Conservation (phyloP, 1,139 yeast species). For the Spencermartinsiella ligniputridi region DNA sequence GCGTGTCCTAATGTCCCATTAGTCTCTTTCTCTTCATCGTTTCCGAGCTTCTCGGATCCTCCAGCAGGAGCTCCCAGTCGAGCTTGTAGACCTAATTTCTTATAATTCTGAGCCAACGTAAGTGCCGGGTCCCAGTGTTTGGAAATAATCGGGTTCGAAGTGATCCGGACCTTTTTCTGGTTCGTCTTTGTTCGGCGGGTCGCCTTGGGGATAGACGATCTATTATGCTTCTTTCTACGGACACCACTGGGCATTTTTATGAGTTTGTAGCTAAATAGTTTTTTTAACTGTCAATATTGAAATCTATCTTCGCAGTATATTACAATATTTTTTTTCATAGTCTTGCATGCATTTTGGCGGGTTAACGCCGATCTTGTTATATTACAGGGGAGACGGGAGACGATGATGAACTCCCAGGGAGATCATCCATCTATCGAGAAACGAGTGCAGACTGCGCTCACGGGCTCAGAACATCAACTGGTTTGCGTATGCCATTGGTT, state of each 20-base stretch:
- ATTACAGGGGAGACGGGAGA: no score
- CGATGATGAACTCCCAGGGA: no score
- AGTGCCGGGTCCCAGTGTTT: constrained; percentile 83
- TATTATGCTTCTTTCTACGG: constrained; percentile 79
- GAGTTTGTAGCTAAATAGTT: no score
- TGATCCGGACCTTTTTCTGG: constrained; percentile 57
- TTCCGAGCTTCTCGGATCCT: constrained; percentile 38
- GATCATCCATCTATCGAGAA: no score
- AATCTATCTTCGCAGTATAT: no score
- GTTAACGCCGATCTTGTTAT: no score
- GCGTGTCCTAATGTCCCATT: constrained; percentile 43
- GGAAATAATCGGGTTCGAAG: constrained; percentile 74
- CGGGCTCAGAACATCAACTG: constrained; percentile 31
- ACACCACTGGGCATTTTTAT: constrained; percentile 46
- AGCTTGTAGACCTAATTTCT: constrained; percentile 66
- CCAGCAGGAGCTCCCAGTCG: constrained; percentile 55
- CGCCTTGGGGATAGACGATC: constrained; percentile 63
- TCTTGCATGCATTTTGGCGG: no score
- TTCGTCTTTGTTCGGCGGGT: constrained; percentile 67
- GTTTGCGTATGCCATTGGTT: constrained; percentile 89
- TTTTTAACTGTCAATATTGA: no score
- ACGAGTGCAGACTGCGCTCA: no score
- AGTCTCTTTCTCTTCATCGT: constrained; percentile 27
- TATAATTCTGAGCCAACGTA: constrained; percentile 74
- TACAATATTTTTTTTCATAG: no score